These are phyloP conservation scores for Erodium trifolium DNA, from an alignment of 441 rosid species.

Conservation along the genomic window DNA sequence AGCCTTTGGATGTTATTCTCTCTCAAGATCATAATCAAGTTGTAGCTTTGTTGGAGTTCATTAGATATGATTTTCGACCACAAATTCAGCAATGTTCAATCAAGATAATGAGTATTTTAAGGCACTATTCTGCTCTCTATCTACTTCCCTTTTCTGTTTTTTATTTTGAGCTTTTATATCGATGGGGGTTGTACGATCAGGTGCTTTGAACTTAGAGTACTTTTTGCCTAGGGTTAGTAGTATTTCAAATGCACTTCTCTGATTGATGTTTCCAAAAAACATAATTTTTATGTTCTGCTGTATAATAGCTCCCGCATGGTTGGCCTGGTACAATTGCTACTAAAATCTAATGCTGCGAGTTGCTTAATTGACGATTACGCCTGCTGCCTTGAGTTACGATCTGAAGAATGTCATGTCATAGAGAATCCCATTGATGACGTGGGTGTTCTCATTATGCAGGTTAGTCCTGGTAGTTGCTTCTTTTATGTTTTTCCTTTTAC, in stretches of 20 bases:
- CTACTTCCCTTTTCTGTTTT: constrained; percentile 10
- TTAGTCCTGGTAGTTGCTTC: constrained; percentile 23
- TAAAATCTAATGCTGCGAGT: constrained; percentile 68
- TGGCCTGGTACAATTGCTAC: constrained; percentile 76
- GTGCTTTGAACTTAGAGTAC: too few species aligned
- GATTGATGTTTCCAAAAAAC: background rate
- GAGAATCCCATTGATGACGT: constrained; percentile 73
- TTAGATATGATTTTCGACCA: constrained; percentile 78
- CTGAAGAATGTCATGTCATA: constrained; percentile 62
- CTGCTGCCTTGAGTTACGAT: constrained; percentile 80
- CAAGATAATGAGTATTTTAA: constrained; percentile 81
- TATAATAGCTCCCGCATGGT: constrained; percentile 74
- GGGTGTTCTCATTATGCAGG: constrained; percentile 91
- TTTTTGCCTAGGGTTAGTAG: constrained; percentile 6
- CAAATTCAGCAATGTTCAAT: constrained; percentile 79
- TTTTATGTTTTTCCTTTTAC: constrained; percentile 5
- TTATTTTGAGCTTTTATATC: constrained; percentile 3
- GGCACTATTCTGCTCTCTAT: constrained; percentile 32
- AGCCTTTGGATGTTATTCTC: constrained; percentile 93
- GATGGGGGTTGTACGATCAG: too few species aligned
- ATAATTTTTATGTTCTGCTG: constrained; percentile 10
- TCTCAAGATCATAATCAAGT: constrained; percentile 91
- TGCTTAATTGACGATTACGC: constrained; percentile 88
- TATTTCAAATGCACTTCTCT: background rate
- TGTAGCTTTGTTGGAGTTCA: constrained; percentile 75